Conservation (phyloP, 768 basidiomycete species). For the Russula earlei region DNA sequence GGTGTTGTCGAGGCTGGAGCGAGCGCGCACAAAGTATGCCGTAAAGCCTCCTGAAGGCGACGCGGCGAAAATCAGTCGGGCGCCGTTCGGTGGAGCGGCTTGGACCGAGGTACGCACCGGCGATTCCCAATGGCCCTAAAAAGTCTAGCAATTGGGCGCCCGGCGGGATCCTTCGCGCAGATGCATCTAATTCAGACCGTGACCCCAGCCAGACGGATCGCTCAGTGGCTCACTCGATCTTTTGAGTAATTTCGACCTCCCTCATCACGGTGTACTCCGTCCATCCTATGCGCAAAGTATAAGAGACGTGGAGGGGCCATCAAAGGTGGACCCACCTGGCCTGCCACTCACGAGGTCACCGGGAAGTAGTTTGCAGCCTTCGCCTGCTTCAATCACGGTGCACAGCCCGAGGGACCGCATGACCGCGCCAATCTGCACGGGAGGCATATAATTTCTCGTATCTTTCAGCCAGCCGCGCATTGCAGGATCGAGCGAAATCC, state of each 20-base stretch:
- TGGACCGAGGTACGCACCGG: slow-evolving; percentile 39
- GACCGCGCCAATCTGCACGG: slow-evolving; percentile 34
- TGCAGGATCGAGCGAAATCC: slow-evolving; percentile 77
- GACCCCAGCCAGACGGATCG: no score
- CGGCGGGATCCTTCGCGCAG: slow-evolving; percentile 38
- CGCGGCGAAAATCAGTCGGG: background rate
- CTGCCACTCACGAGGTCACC: background rate
- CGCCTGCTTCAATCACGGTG: slow-evolving; percentile 60
- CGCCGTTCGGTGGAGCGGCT: background rate
- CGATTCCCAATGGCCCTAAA: slow-evolving; percentile 67
- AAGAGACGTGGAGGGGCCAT: background rate
- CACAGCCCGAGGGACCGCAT: slow-evolving; percentile 72
- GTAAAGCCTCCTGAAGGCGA: slow-evolving; percentile 50
- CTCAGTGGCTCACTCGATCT: slow-evolving; percentile 41
- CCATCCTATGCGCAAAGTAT: slow-evolving; percentile 45
- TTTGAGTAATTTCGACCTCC: slow-evolving; percentile 37
- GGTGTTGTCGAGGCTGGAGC: background rate
- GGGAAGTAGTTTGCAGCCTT: slow-evolving; percentile 39
- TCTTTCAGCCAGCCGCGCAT: slow-evolving; percentile 84
- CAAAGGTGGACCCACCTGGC: slow-evolving; percentile 38
- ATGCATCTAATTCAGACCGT: background rate
- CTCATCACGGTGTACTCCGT: slow-evolving; percentile 60
- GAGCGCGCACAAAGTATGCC: slow-evolving; percentile 69
- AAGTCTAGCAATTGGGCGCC: slow-evolving; percentile 65
- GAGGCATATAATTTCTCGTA: slow-evolving; percentile 52